phyloP scores from a whole-genome alignment of 352 stramenopile genomes.

The Aphanomyces cochlioides region DNA sequence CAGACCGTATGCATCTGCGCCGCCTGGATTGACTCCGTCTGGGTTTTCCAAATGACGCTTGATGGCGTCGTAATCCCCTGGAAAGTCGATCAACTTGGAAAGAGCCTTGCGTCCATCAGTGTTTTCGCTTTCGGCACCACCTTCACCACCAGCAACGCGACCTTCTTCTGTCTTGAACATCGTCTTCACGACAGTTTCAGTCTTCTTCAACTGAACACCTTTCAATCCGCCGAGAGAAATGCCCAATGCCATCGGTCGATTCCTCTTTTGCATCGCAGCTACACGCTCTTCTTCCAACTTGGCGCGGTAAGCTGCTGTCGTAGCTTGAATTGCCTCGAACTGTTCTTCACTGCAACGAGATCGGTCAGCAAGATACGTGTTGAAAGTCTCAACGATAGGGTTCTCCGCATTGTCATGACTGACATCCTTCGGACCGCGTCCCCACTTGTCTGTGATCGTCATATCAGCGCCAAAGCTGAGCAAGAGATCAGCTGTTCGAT shows the following conservation, averaged over 20 bases:
- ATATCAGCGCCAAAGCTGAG: constrained; percentile 33
- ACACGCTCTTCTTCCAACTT: constrained; percentile 24
- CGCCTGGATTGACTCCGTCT: constrained; percentile 33
- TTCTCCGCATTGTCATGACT: constrained; percentile 40
- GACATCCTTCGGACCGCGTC: constrained; percentile 33
- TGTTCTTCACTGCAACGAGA: constrained; percentile 26
- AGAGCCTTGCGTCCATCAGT: constrained; percentile 32
- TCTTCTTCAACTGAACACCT: constrained; percentile 38
- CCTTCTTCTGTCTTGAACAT: constrained; percentile 38
- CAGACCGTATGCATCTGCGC: constrained; percentile 38
- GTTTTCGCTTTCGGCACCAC: neutral
- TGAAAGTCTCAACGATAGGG: constrained; percentile 34
- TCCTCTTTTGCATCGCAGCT: constrained; percentile 3
- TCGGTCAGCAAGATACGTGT: constrained; percentile 31
- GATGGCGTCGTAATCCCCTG: constrained; percentile 40
- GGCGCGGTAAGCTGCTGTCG: constrained; percentile 18
- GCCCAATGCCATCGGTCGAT: constrained; percentile 23
- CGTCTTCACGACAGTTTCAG: constrained; percentile 35
- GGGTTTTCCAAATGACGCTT: constrained; percentile 28
- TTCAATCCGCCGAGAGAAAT: constrained; percentile 32
- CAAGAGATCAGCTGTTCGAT: constrained; percentile 33
- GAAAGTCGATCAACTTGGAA: constrained; percentile 44
- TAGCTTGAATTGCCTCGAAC: constrained; percentile 21
- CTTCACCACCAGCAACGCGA: constrained; percentile 13
- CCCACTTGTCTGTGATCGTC: constrained; percentile 36